These are phyloP conservation scores for Chalara sp. DNA, from an alignment of 2,329 filamentous ascomycete genomes.

Conservation along the genomic window DNA sequence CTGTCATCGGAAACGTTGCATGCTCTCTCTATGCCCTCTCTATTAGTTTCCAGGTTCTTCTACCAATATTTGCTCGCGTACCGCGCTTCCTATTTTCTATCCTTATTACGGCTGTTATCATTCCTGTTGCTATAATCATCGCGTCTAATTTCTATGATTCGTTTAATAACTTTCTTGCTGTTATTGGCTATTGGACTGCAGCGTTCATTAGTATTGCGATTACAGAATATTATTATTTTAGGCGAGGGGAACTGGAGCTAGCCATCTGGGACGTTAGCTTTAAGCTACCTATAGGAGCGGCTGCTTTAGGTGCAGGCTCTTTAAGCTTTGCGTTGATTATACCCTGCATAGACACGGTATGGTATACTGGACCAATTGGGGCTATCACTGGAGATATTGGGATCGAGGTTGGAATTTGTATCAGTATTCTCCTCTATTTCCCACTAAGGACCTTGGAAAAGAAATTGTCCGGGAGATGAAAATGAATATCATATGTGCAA, in stretches of 20 bases:
- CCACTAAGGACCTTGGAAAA: neutral
- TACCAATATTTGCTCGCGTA: conserved; percentile 47
- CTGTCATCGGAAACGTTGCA: conserved; percentile 51
- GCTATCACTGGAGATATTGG: conserved; percentile 56
- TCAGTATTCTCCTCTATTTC: neutral
- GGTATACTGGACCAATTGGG: conserved; percentile 61
- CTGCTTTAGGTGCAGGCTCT: conserved; percentile 51
- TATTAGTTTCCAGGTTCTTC: conserved; percentile 56
- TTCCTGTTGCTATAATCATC: conserved; percentile 49
- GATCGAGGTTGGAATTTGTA: conserved; percentile 52
- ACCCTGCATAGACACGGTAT: conserved; percentile 61
- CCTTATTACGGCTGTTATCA: conserved; percentile 50
- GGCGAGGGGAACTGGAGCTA: conserved; percentile 38
- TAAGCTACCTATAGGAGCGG: conserved; percentile 54
- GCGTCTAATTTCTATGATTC: conserved; percentile 45
- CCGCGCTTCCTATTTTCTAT: conserved; percentile 53
- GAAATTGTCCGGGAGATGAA: neutral
- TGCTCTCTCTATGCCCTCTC: conserved; percentile 56
- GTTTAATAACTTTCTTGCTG: conserved; percentile 59
- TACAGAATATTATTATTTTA: conserved; percentile 61
- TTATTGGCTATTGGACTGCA: conserved; percentile 63
- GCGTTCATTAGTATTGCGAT: conserved; percentile 61
- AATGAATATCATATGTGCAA: too few relatives aligned
- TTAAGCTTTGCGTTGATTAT: conserved; percentile 46
- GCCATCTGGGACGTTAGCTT: conserved; percentile 48